Conservation (phyloP, 2,329 filamentous ascomycete species). For the Dactylonectria macrodidyma region DNA sequence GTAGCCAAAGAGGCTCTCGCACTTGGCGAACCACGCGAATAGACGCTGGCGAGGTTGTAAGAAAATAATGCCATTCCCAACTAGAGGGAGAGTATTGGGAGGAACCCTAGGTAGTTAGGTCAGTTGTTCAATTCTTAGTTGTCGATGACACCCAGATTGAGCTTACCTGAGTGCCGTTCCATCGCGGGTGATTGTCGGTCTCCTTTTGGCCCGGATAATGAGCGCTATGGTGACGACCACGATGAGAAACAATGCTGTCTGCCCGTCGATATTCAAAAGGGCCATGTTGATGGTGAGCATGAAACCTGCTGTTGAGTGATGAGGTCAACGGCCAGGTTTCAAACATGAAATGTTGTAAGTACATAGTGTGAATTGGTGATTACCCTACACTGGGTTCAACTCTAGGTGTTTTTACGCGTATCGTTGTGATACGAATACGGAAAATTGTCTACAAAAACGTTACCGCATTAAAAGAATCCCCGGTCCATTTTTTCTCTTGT, state of each 20-base stretch:
- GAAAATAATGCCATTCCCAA: conserved; percentile 75
- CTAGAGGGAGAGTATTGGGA: conserved; percentile 67
- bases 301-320: background rate
- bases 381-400: too few relatives aligned
- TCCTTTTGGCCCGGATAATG: conserved; percentile 19
- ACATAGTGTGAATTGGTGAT: background rate
- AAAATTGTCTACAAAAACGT: too few relatives aligned
- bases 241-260: conserved; percentile 9
- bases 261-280: conserved; percentile 30
- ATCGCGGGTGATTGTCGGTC: conserved; percentile 38
- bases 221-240: background rate
- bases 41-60: conserved; percentile 72
- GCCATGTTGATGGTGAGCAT: conserved; percentile 27
- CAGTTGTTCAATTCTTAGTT: background rate
- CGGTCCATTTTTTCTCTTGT: too few relatives aligned
- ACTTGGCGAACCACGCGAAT: conserved; percentile 74
- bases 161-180: conserved; percentile 38
- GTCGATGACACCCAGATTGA: background rate
- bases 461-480: too few relatives aligned
- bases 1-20: conserved; percentile 68
- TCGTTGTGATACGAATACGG: too few relatives aligned
- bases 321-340: background rate
- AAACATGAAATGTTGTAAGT: background rate
- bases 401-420: too few relatives aligned
- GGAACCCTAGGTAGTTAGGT: conserved; percentile 56